Conservation (phyloP, 352 stramenopile species). For the Thraustotheca clavata region DNA sequence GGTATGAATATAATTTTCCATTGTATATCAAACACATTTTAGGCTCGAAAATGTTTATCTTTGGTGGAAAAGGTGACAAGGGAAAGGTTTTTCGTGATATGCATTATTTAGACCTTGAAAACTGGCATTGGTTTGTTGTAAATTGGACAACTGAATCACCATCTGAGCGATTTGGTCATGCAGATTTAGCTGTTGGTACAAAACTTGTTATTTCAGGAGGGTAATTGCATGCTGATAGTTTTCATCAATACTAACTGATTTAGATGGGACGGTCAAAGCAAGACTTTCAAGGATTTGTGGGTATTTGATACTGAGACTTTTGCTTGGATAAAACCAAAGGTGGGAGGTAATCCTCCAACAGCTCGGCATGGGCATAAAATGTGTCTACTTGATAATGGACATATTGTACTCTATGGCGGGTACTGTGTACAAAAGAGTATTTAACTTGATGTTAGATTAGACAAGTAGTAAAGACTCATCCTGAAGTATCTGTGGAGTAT, state of each 20-base stretch:
- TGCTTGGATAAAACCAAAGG: constrained; percentile 65
- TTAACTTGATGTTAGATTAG: not conserved
- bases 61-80: constrained; percentile 48
- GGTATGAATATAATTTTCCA: constrained; percentile 18
- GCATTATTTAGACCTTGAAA: constrained; percentile 78
- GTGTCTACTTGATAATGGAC: constrained; percentile 29
- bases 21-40: not conserved
- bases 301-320: constrained; percentile 56
- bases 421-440: constrained; percentile 35
- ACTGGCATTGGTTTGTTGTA: constrained; percentile 78
- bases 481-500: constrained; percentile 40
- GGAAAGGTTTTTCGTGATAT: constrained; percentile 71
- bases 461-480: constrained; percentile 22
- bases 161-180: constrained; percentile 61
- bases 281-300: constrained; percentile 71
- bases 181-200: constrained; percentile 44
- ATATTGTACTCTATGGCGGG: constrained; percentile 71
- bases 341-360: constrained; percentile 47
- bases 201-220: constrained; percentile 85
- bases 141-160: constrained; percentile 80
- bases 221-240: constrained; percentile 26
- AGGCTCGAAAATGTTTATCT: constrained; percentile 60
- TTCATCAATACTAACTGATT: constrained; percentile 15
- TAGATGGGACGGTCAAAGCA: constrained; percentile 56
- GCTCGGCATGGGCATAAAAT: constrained; percentile 72